Evolutionary conservation across 2,329 filamentous ascomycete species (phyloP).

Genomic region (Penicillium digitatum): DNA sequence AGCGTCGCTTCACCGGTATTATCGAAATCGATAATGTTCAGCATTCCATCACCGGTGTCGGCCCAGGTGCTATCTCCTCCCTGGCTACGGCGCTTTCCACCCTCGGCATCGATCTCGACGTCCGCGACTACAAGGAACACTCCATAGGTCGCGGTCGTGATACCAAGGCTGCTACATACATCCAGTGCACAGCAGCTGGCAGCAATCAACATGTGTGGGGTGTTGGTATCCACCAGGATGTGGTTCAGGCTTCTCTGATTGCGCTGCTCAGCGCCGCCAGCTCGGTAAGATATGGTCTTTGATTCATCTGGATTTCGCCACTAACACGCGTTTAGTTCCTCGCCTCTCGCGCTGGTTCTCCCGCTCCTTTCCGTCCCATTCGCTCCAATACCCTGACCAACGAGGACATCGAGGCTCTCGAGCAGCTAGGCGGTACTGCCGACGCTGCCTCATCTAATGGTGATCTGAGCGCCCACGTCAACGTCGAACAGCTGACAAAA

Average conservation of each 20-base stretch:
- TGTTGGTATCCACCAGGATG: constrained; percentile 73
- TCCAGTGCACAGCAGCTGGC: constrained; percentile 72
- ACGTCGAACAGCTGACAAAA: constrained; percentile 39
- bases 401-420: constrained; percentile 44
- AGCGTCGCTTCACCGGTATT: constrained; percentile 79
- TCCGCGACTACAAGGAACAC: constrained; percentile 94
- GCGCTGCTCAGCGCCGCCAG: constrained; percentile 80
- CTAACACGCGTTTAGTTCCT: constrained; percentile 57
- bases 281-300: constrained; percentile 58
- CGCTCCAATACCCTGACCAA: constrained; percentile 51
- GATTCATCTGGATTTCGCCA: not conserved
- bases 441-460: constrained; percentile 24
- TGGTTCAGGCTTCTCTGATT: constrained; percentile 82
- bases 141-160: constrained; percentile 75
- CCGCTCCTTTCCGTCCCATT: constrained; percentile 58
- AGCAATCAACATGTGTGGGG: constrained; percentile 52
- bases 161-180: constrained; percentile 92
- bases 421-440: constrained; percentile 34
- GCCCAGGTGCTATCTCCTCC: constrained; percentile 87
- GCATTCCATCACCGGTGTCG: constrained; percentile 71
- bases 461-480: constrained; percentile 30
- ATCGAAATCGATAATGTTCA: constrained; percentile 77
- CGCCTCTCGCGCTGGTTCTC: constrained; percentile 64
- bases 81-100: constrained; percentile 74
- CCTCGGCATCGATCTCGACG: constrained; percentile 81